phyloP scores from a whole-genome alignment of 495 filamentous ascomycete species.

The Sporormia fimetaria region DNA sequence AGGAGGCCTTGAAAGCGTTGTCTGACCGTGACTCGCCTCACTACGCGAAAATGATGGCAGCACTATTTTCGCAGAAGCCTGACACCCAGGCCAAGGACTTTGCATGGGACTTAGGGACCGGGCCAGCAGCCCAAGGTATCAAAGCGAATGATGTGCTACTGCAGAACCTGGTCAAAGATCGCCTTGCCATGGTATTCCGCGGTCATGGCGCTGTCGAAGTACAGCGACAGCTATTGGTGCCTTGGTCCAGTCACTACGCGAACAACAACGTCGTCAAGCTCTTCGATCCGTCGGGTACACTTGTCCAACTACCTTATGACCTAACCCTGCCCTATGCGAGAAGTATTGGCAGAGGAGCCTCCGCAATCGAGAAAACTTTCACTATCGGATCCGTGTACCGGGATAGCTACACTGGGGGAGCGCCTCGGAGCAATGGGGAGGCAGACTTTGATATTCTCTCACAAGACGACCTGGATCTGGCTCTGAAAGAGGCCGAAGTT shows the following conservation, averaged over 20 bases:
- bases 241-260: conserved; percentile 65
- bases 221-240: conserved; percentile 62
- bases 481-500: conserved; percentile 85
- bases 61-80: conserved; percentile 61
- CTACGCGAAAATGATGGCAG: conserved; percentile 75
- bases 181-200: conserved; percentile 69
- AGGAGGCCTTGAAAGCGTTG: conserved; percentile 66
- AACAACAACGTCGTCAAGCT: conserved; percentile 59
- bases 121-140: conserved; percentile 34
- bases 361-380: conserved; percentile 63
- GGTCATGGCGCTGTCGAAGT: conserved; percentile 83
- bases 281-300: conserved; percentile 68
- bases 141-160: conserved; percentile 56
- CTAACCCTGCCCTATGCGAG: conserved; percentile 82
- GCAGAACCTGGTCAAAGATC: conserved; percentile 63
- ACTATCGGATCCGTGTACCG: conserved; percentile 85
- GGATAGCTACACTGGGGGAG: conserved; percentile 60
- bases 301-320: conserved; percentile 86
- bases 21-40: conserved; percentile 76
- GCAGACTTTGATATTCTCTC: conserved; percentile 94
- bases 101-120: conserved; percentile 67
- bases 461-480: conserved; percentile 64
- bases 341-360: conserved; percentile 60
- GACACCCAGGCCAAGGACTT: conserved; percentile 69
- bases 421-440: conserved; percentile 73